Evolutionary conservation across 1,284 basidiomycete species (phyloP), one percentile per base, ranked within the genome.

Genomic region (Testicularia cyperi): DNA sequence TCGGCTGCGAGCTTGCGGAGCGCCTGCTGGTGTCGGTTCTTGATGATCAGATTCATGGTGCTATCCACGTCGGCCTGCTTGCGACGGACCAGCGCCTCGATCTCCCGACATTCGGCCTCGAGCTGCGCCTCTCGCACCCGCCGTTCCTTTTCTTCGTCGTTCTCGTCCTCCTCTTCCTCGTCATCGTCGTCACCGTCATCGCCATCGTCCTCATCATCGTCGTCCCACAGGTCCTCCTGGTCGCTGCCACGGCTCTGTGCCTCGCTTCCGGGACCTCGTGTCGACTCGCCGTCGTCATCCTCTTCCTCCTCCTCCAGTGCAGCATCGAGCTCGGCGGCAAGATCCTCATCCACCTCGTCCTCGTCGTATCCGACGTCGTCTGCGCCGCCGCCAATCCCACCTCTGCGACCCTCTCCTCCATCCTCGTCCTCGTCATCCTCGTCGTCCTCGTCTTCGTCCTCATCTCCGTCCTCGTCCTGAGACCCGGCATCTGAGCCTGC

Each of bases 151-250:
- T 70, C 65, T 24, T 68, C 70, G 33, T 69, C 70, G 20, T 70
- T 74, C 30, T 77, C 74, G 31, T 71, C 48, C 49, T 73, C 36
- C 80, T 87, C 2, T 78, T 88, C 61, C 85, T 85, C 70, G 80
- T 90, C 37, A 85, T 91, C 77, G 76, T 88, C 38, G 83, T 87
- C 34, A 89, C 90, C 13, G 86, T 88, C 5, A 80, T 91, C 46
- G 84, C 94, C 64, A 19, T 73, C 65, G 29, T 77, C 60, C 33
- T 74, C 65, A 46, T 72, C 65, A 28, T 77, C 58, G 32, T 75
- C 70, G 39, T 68, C 45, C 65, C 71, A 54, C 16, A 69, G 45
- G 14, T 70, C 76, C 24, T 74, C 62, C 16, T 66, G 42, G 16
- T 60, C 69, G 34, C 49, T 58, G 55, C 65, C 57, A 38, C 72